Conservation (phyloP, 75 land plant genomes). For the Sequoia sempervirens region DNA sequence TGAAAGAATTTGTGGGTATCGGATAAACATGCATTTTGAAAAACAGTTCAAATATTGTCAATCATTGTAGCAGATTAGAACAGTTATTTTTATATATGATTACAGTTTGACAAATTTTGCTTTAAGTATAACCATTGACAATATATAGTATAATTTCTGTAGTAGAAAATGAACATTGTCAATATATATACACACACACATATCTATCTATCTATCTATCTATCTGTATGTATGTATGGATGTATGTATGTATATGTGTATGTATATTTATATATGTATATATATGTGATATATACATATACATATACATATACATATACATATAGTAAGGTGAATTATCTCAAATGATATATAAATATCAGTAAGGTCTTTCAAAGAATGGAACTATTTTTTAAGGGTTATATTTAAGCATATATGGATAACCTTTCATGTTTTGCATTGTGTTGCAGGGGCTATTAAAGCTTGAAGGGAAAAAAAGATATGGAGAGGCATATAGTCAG, state of each 20-base stretch:
- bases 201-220: too few species aligned
- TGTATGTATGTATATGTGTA: too few species aligned
- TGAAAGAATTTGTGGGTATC: background rate
- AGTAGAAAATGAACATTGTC: background rate
- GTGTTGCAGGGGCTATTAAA: constrained; percentile 73
- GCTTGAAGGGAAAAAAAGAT: constrained; percentile 80
- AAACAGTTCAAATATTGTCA: background rate
- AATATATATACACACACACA: too few species aligned
- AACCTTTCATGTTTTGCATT: constrained; percentile 7
- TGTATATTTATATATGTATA: too few species aligned
- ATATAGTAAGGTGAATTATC: too few species aligned
- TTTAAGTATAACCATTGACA: background rate
- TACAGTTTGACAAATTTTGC: background rate
- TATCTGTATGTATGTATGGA: too few species aligned
- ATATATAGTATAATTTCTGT: background rate
- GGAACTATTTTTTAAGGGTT: background rate
- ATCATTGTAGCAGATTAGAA: background rate
- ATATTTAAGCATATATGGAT: background rate
- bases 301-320: too few species aligned
- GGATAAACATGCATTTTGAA: background rate
- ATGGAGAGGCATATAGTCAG: constrained; percentile 63
- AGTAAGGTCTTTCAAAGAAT: background rate
- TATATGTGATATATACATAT: too few species aligned
- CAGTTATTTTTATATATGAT: background rate
- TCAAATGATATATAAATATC: background rate